Conservation (phyloP, 2,329 filamentous ascomycete species). For the Monilinia vaccinii-corymbosi region DNA sequence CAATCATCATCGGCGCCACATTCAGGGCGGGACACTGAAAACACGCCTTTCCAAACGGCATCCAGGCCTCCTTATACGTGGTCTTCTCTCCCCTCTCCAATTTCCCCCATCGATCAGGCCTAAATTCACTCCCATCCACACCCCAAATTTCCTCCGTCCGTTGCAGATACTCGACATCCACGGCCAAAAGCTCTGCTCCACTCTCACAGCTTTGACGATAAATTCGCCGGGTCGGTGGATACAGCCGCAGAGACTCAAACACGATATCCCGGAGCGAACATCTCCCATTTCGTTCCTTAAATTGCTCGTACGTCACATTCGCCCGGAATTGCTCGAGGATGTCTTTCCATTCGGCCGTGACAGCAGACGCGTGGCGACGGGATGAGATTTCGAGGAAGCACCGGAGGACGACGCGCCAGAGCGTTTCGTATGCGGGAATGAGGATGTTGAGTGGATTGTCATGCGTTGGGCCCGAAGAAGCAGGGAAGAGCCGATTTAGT, state of each 20-base stretch:
- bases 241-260: constrained; percentile 4
- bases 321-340: not conserved
- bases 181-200: not conserved
- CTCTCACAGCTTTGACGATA: not conserved
- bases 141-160: constrained; percentile 1
- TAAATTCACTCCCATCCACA: not conserved
- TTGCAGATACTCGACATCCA: constrained; percentile 7
- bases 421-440: constrained; percentile 13
- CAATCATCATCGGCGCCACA: constrained; percentile 8
- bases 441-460: constrained; percentile 12
- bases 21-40: constrained; percentile 3
- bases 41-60: constrained; percentile 4
- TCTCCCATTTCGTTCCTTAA: not conserved
- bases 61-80: not conserved
- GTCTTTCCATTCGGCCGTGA: not conserved
- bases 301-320: not conserved
- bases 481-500: not conserved
- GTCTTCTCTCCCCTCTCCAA: not conserved
- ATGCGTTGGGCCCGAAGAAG: not conserved
- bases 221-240: constrained; percentile 5
- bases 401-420: constrained; percentile 12
- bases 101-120: not conserved
- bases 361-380: not conserved
- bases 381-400: constrained; percentile 8
- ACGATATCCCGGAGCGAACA: not conserved